phyloP scores from a whole-genome alignment of 257 asterid species.

The Plantago major region DNA sequence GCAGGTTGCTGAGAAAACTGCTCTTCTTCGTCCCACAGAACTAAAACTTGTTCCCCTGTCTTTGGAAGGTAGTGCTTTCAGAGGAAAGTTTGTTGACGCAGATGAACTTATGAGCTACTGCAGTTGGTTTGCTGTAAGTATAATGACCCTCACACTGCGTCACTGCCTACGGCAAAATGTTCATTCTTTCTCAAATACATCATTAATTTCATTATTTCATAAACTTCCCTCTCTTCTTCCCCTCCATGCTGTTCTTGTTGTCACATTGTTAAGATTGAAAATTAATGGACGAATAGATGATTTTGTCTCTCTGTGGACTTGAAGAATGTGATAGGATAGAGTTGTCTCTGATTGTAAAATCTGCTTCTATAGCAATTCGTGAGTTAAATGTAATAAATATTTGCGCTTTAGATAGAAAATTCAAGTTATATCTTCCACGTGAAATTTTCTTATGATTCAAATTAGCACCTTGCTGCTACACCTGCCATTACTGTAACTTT shows the following conservation, averaged over 20 bases:
- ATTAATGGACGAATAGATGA: neutral
- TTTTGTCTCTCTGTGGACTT: neutral
- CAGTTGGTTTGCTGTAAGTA: conserved; percentile 98
- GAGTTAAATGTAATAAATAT: neutral
- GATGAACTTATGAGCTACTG: conserved; percentile 98
- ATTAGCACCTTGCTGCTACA: no score
- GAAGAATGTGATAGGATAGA: neutral
- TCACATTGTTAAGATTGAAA: conserved; percentile 3
- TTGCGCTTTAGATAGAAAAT: neutral
- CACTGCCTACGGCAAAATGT: conserved; percentile 13
- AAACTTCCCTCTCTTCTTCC: conserved; percentile 18
- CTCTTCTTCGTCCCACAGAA: conserved; percentile 90
- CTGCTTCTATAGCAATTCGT: neutral
- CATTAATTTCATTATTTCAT: conserved; percentile 18
- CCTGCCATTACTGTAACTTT: no score
- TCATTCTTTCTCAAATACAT: conserved; percentile 10
- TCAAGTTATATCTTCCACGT: no score
- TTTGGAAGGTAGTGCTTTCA: conserved; percentile 91
- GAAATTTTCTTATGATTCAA: no score
- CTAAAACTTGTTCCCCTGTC: conserved; percentile 78
- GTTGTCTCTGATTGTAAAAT: neutral
- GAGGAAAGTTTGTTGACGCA: conserved; percentile 74
- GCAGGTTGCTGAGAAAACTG: conserved; percentile 97
- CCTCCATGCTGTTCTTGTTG: conserved; percentile 1
- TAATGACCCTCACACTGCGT: conserved; percentile 19